Conservation (phyloP, 75 land plant genomes). For the Pinus tabuliformis region DNA sequence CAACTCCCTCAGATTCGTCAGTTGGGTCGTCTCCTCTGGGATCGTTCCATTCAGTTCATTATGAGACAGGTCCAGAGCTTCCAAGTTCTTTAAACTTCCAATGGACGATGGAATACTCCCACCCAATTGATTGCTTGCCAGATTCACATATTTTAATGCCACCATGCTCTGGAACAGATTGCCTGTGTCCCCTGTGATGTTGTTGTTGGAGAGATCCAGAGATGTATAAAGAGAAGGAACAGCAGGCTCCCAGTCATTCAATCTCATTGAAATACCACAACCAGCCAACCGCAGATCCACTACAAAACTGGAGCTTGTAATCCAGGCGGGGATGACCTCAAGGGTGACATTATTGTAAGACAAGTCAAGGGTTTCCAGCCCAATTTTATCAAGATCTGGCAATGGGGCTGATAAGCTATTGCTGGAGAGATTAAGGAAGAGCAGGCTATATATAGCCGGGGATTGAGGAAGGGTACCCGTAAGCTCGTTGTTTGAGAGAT, state of each 20-base stretch:
- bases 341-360: constrained; percentile 5
- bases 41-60: neutral
- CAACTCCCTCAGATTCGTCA: constrained; percentile 17
- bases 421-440: neutral
- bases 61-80: too few relatives aligned
- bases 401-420: too few relatives aligned
- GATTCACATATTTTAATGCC: too few relatives aligned
- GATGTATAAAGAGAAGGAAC: too few relatives aligned
- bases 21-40: neutral
- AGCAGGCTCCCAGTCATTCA: too few relatives aligned
- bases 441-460: neutral
- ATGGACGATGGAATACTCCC: neutral
- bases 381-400: too few relatives aligned
- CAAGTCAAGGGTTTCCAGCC: constrained; percentile 9
- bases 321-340: too few relatives aligned
- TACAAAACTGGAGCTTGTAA: constrained; percentile 25
- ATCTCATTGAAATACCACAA: constrained; percentile 15
- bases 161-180: too few relatives aligned
- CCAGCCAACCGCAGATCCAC: constrained; percentile 27
- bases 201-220: too few relatives aligned
- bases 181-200: too few relatives aligned
- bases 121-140: too few relatives aligned
- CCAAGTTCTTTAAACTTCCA: too few relatives aligned
- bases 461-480: constrained; percentile 7
- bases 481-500: constrained; percentile 18